These are phyloP conservation scores for Talaromyces trachyspermus DNA, from an alignment of 495 filamentous ascomycete species.

Conservation along the genomic window DNA sequence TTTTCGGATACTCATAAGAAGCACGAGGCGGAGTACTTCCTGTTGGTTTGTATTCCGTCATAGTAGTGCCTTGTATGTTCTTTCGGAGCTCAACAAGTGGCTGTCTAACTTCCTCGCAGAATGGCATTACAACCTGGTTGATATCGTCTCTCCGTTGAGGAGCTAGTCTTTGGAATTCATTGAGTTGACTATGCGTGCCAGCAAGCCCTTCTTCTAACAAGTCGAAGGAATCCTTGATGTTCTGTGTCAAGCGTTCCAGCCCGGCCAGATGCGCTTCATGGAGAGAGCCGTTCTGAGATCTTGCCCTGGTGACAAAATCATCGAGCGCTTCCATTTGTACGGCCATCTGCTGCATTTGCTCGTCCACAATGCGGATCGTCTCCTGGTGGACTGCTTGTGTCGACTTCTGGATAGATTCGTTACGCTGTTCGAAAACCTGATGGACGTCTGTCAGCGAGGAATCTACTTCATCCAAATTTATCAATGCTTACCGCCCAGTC, in stretches of 20 bases:
- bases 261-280: constrained; percentile 57
- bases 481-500: constrained; percentile 69
- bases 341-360: constrained; percentile 79
- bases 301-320: constrained; percentile 79
- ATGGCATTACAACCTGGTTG: constrained; percentile 46
- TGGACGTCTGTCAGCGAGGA: constrained; percentile 19
- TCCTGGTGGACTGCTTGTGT: constrained; percentile 88
- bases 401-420: constrained; percentile 66
- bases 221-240: constrained; percentile 62
- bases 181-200: constrained; percentile 51
- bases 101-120: constrained; percentile 53
- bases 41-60: constrained; percentile 76
- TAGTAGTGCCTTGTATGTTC: constrained; percentile 48
- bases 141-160: constrained; percentile 44
- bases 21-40: constrained; percentile 78
- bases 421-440: constrained; percentile 70
- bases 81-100: constrained; percentile 63
- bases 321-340: constrained; percentile 82
- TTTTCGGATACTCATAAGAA: constrained; percentile 66
- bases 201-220: constrained; percentile 59
- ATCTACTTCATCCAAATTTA: constrained; percentile 2
- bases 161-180: constrained; percentile 58
- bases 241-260: constrained; percentile 50
- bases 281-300: constrained; percentile 71
- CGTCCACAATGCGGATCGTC: constrained; percentile 82